Evolutionary conservation across 352 stramenopile species (phyloP).

Genomic region (Phytophthora hibernalis): DNA sequence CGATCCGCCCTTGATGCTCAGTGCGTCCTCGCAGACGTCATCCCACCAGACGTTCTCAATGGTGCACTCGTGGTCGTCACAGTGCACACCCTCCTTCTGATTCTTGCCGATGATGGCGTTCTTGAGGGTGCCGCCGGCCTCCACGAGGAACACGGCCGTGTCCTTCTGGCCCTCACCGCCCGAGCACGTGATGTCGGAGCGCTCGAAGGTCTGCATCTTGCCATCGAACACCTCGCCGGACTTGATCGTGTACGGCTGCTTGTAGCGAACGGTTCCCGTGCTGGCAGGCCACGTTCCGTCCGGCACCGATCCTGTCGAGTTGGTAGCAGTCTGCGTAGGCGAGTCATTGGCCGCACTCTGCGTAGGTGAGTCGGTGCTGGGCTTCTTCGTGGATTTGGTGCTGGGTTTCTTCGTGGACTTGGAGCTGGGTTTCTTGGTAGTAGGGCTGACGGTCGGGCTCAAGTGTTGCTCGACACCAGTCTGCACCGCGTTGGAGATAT

Average conservation of each 20-base stretch:
- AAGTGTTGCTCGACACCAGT: neutral
- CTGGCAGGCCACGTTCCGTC: too few species aligned
- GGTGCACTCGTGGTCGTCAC: too few species aligned
- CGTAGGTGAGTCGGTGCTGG: neutral
- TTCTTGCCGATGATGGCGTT: too few species aligned
- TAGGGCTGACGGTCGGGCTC: neutral
- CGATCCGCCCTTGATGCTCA: too few species aligned
- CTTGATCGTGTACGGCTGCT: constrained; percentile 27
- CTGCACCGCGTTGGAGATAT: constrained; percentile 13
- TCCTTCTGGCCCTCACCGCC: too few species aligned
- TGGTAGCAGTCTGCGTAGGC: neutral
- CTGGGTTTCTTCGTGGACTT: neutral
- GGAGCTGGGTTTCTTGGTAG: neutral
- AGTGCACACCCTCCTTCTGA: too few species aligned
- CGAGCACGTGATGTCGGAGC: too few species aligned
- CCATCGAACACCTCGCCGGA: constrained; percentile 29
- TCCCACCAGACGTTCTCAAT: too few species aligned
- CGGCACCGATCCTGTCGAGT: neutral
- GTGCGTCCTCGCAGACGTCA: too few species aligned
- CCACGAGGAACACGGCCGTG: too few species aligned
- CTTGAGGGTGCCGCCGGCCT: too few species aligned
- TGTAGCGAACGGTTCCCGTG: neutral
- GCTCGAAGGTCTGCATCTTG: too few species aligned
- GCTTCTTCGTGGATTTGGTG: neutral
- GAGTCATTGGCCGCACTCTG: neutral